A percentile compares a stretch with the other conserved stretches of the same genome.
phyloP scores from a whole-genome alignment of 345 rosid species.

The Syzygium grande region DNA sequence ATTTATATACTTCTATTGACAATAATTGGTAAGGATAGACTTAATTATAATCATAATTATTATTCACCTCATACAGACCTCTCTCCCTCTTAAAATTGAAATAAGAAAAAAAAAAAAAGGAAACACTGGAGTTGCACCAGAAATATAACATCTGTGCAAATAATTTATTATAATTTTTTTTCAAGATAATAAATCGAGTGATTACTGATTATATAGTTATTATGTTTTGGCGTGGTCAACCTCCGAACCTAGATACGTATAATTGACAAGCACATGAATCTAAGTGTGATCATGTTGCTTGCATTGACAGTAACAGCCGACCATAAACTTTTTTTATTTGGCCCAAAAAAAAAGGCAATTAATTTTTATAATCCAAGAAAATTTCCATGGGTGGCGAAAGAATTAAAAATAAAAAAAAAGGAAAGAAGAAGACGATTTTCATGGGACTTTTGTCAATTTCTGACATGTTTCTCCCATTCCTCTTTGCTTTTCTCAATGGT shows the following conservation, averaged over 20 bases:
- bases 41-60: background rate
- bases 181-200: background rate
- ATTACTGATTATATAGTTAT: background rate
- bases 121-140: background rate
- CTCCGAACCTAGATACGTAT: background rate
- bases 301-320: background rate
- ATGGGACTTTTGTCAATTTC: background rate
- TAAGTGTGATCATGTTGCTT: background rate
- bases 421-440: background rate
- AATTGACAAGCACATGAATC: background rate
- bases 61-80: background rate
- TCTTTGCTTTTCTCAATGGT: background rate
- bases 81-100: background rate
- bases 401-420: too few species aligned
- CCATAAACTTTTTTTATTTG: background rate
- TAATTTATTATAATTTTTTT: background rate
- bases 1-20: background rate
- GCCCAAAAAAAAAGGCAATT: background rate
- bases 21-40: background rate
- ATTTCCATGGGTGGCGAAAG: background rate
- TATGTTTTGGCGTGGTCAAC: background rate
- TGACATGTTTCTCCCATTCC: rapidly evolving
- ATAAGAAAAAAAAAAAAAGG: background rate
- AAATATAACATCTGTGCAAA: background rate
- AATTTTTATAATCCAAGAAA: background rate